These are phyloP conservation scores for Tricholoma bakamatsutake DNA, from an alignment of 768 basidiomycete species.

Conservation along the genomic window DNA sequence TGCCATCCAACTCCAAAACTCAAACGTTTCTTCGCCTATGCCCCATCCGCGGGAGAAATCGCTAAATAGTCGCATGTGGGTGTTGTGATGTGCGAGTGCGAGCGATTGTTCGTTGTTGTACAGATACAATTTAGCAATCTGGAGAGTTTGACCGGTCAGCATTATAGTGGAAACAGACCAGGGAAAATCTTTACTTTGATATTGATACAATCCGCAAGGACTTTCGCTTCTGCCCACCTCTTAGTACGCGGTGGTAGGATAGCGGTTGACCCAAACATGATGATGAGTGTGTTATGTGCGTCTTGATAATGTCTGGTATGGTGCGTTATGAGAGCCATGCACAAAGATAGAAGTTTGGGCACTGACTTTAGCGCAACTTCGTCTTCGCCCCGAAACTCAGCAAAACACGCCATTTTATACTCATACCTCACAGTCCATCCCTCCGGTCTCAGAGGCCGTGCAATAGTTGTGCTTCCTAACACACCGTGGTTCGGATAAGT, in stretches of 20 bases:
- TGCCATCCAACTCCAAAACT: conserved; percentile 97
- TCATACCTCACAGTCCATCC: conserved; percentile 98
- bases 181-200: conserved; percentile 49
- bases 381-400: conserved; percentile 89
- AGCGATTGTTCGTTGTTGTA: conserved; percentile 85
- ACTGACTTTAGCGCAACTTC: conserved; percentile 89
- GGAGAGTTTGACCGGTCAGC: not conserved
- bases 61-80: conserved; percentile 79
- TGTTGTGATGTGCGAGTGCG: conserved; percentile 76
- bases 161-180: not conserved
- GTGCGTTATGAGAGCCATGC: conserved; percentile 8
- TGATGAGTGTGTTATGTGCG: conserved; percentile 74
- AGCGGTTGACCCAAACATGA: conserved; percentile 86
- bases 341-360: conserved; percentile 4
- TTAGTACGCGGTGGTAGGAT: conserved; percentile 91
- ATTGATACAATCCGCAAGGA: conserved; percentile 89
- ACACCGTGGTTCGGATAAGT: conserved; percentile 47
- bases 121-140: conserved; percentile 89
- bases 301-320: conserved; percentile 84
- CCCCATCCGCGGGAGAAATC: conserved; percentile 91
- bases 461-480: conserved; percentile 35
- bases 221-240: conserved; percentile 97
- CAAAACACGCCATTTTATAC: conserved; percentile 96
- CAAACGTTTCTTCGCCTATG: conserved; percentile 94
- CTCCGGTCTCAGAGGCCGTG: conserved; percentile 67